Evolutionary conservation across 2,329 filamentous ascomycete genomes (phyloP), one percentile per base, ranked within the genome.

Genomic region (Colletotrichum camelliae): DNA sequence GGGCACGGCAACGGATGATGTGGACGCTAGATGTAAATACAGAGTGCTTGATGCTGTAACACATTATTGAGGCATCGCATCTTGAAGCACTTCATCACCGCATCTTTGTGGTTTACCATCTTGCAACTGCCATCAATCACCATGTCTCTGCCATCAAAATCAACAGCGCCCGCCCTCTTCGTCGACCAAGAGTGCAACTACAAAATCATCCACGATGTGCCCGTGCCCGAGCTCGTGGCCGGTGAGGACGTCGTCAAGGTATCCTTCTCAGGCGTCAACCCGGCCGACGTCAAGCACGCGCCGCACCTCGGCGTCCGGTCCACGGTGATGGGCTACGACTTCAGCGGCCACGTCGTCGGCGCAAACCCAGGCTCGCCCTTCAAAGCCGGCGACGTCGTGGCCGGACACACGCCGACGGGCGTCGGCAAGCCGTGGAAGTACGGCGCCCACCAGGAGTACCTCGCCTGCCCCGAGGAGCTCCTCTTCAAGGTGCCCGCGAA

Each of bases 251-350:
- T 75, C 6, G 48, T 73, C 2, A 73, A 69, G 12, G 64, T 69
- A 4, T 27, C 33, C 13, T 73, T 55, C 57, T 75, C 70, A 7
- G 73, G 73, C 65, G 73, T 75, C 12, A 75, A 75, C n/a, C 70
- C 73, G 6, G 70, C 70, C 33, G 73, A 75, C 48, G 24, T 75
- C 24, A 75, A 73, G 21, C 73, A 75, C 58, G 73, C 37, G 0
- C 27, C 27, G 27, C 4, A 29, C 18, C 33, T 75, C 16, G 73
- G 73, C 7, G 27, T 75, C 57, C 62, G 39, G 5, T 18, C 39
- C n/a, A 35, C 29, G 7, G 55, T 37, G 57, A 27, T 75, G 15
- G 73, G 73, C 35, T 75, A 75, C 58, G 73, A 75, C 61, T 75
- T 75, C 13, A 58, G 70, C 58, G 73, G 73, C 16, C 73, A 48